Conservation (phyloP, 2,329 filamentous ascomycete species). For the Penicillium verrucosum region DNA sequence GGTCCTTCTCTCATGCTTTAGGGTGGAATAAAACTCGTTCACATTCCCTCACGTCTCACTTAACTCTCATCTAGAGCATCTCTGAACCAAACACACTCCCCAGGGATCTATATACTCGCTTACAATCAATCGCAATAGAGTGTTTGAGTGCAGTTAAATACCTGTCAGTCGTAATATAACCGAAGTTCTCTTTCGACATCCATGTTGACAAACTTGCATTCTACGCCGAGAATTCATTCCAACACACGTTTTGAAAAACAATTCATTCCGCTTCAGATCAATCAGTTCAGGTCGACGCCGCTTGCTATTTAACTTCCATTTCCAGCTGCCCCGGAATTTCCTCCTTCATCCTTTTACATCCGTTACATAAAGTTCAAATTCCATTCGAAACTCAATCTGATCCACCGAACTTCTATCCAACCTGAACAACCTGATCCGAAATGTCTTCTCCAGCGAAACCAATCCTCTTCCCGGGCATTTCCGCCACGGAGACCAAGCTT, state of each 20-base stretch:
- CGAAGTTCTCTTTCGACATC: neutral
- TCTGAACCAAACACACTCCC: neutral
- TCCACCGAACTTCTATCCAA: neutral
- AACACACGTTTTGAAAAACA: too few species aligned
- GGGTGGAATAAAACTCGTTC: too few species aligned
- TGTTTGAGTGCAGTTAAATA: neutral
- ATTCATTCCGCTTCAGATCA: neutral
- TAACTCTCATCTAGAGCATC: neutral
- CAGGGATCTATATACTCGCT: neutral
- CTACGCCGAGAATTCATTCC: neutral
- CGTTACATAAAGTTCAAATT: neutral
- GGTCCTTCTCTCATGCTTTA: neutral
- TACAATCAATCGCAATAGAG: neutral
- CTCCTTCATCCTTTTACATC: neutral
- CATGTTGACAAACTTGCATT: neutral
- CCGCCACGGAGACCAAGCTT: neutral
- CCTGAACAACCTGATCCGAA: rapidly evolving
- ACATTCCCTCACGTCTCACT: neutral
- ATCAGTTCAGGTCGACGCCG: neutral
- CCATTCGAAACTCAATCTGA: neutral
- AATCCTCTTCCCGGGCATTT: neutral
- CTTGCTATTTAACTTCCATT: too few species aligned
- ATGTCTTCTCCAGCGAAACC: neutral
- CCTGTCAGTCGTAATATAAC: neutral
- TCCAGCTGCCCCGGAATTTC: neutral